Evolutionary conservation across 2,329 filamentous ascomycete genomes (phyloP).

Genomic region (Talaromyces sp.): DNA sequence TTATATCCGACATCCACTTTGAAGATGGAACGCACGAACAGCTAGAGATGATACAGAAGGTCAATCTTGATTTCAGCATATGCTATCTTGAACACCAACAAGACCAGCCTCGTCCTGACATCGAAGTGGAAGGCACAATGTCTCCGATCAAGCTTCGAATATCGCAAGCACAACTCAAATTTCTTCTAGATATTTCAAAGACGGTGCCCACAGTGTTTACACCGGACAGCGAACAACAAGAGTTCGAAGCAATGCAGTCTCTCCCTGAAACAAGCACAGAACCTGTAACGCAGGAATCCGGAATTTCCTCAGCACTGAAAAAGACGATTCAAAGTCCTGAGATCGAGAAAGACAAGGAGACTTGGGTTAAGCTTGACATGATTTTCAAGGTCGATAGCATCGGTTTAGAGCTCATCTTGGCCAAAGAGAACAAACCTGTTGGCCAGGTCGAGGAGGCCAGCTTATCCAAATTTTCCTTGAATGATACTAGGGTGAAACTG

Average conservation of each 20-base stretch:
- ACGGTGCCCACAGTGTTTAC: constrained; percentile 85
- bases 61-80: constrained; percentile 88
- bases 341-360: constrained; percentile 60
- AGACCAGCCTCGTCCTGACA: constrained; percentile 75
- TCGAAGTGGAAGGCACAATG: constrained; percentile 86
- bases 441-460: constrained; percentile 72
- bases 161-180: constrained; percentile 86
- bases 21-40: constrained; percentile 67
- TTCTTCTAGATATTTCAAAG: constrained; percentile 78
- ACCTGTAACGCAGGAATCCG: constrained; percentile 40
- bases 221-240: constrained; percentile 63
- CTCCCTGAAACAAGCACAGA: constrained; percentile 54
- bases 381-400: constrained; percentile 85
- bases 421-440: constrained; percentile 70
- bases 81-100: constrained; percentile 82
- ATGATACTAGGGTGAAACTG: constrained; percentile 86
- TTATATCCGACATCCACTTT: constrained; percentile 88
- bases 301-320: constrained; percentile 17
- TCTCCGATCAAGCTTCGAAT: constrained; percentile 87
- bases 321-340: constrained; percentile 62
- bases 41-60: constrained; percentile 93
- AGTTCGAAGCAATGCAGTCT: constrained; percentile 69
- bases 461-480: constrained; percentile 87
- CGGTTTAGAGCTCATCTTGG: constrained; percentile 79
- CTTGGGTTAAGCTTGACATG: constrained; percentile 90